Base-by-base conservation (phyloP, 2,329 filamentous ascomycete species). In the Ophiosphaerella narmari region DNA sequence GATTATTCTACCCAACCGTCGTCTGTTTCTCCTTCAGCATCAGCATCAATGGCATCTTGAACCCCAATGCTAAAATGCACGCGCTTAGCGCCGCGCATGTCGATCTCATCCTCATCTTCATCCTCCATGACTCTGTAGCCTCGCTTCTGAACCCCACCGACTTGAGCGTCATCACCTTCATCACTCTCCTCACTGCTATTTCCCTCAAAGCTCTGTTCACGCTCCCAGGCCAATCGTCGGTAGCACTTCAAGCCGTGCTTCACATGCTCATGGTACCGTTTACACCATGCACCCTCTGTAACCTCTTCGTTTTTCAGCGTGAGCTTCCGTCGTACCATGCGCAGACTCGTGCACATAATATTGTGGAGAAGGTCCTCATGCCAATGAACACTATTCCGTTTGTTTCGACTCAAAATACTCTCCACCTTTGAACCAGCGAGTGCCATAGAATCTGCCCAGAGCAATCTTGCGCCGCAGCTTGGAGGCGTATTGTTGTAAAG, bases 381-480 rank as follows among this genome's bases (percentile, higher is more conserved):
- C 48, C 59, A 46, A 12, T 43, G 13, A 6, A 32, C 7, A 0
- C 50, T 45, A 2, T 13, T 6, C 16, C 38, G 35, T 2, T 36
- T 50, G 24, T 50, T 45, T 1, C 9, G 24, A 2, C 31, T 43
- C 5, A 54, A 44, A 7, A 45, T 31, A 1, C 47, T 13, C 16
- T 65, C 60, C 2, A 61, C 32, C n/a, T 45, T 38, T 1, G 48
- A 29, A 4, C 69, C 69, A 7, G 50, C 39, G 7, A 72, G 57
- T 12, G 67, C 60, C 16, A 72, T 53, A 1, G 67, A 55, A 34
- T 72, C 69, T 0, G 67, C 67, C 68, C 68, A 72, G 2, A 72
- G 49, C 1, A 61, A n/a, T 4, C 69, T 60, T 8, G 63, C 68
- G 4, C 64, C 66, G 18, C 64, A 63, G 1, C 37, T 33, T 1